Base-by-base conservation (phyloP, 2,329 filamentous ascomycete genomes). In the Ceratocystis papillata region DNA sequence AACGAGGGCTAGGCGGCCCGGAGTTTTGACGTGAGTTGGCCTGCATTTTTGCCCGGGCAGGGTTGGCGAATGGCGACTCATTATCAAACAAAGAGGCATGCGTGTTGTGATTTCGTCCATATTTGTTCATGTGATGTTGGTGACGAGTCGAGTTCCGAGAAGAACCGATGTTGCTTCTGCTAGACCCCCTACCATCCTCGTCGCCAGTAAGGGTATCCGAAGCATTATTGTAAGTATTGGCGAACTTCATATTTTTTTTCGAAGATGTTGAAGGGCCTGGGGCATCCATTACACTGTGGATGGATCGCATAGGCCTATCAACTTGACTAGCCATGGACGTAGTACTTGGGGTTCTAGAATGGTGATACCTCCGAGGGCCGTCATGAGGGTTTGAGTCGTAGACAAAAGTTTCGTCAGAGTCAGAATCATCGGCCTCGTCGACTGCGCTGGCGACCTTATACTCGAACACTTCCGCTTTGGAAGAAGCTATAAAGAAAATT, bases 331-430 rank as follows among this genome's bases (percentile, higher is more conserved):
- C 81, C 82, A 87, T 86, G 5, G 93, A 97, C 3, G 93, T 95
- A 55, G 91, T 89, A 75, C 92, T 97, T 5, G 94, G 94, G 1
- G 94, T 99, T 69, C 94, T 85, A 22, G 93, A 97, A 76, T 97
- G 93, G 76, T 97, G 93, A 75, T 93, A 90, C 68, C 91, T 84
- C 69, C 85, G 83, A n/a, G 83, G 83, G 62, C 73, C 76, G 70
- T 88, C 85, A 63, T 90, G 89, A 8, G 93, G 94, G 72, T 99
- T 99, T 30, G 94, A 97, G 75, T 99, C 94, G 77, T 99, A 99
- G 17, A 99, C 94, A 75, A 97, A 99, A 0, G 94, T 97, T 76
- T 97, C 94, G 72, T 96, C 94, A 1, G 93, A 97, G 74, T 99
- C 94, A 5, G 93, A 96, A 12, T 93, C 96, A 75, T 96, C 89